These are phyloP conservation scores for Cercospora sp. DNA, from an alignment of 2,329 filamentous ascomycete species.

Conservation along the genomic window DNA sequence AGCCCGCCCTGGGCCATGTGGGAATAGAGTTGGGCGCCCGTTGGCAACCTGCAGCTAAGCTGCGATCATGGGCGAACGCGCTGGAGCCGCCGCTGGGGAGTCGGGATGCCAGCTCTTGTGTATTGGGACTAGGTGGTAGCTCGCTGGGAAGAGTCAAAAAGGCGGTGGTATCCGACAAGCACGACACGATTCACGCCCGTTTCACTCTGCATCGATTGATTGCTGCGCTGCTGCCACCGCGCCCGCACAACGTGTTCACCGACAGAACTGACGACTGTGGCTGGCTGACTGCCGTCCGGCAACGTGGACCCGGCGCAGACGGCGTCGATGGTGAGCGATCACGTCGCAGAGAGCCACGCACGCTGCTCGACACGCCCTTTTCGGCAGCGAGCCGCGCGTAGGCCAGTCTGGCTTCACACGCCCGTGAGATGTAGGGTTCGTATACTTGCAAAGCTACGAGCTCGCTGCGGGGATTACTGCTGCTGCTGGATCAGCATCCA, in stretches of 20 bases:
- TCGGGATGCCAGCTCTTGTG: constrained; percentile 9
- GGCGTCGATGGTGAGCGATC: not conserved
- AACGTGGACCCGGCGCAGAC: not conserved
- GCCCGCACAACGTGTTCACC: constrained; percentile 4
- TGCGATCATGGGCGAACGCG: not conserved
- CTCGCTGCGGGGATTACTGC: not conserved
- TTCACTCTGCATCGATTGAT: not conserved
- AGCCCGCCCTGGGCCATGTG: not conserved
- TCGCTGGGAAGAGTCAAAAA: not conserved
- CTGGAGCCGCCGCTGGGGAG: constrained; percentile 11
- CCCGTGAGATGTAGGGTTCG: not conserved
- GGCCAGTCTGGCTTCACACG: not conserved
- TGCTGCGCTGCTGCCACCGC: constrained; percentile 8
- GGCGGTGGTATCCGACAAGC: constrained; percentile 15
- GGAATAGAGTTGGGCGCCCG: constrained; percentile 5
- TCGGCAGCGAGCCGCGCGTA: not conserved
- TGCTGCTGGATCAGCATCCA: constrained; percentile 1
- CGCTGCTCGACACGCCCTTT: not conserved
- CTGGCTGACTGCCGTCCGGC: not conserved
- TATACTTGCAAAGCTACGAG: not conserved
- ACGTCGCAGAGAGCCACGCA: not conserved
- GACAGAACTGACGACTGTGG: not conserved
- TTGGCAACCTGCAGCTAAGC: constrained; percentile 2
- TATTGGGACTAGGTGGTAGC: constrained; percentile 10
- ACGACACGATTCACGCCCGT: not conserved